phyloP scores from a whole-genome alignment of 179 eudicot genomes.

The Beta lomatogona region DNA sequence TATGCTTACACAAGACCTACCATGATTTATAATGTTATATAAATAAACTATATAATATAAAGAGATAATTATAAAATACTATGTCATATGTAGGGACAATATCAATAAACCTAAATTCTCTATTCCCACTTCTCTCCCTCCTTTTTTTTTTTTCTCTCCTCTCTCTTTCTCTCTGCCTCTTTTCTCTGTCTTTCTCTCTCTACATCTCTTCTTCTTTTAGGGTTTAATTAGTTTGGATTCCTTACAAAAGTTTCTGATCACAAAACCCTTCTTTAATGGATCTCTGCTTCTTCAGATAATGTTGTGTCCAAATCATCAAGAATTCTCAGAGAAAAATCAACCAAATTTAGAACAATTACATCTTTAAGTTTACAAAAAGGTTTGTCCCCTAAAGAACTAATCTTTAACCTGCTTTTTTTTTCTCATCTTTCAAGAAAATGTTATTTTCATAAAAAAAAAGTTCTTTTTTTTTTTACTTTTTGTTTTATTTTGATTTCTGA shows the following conservation, averaged over 20 bases:
- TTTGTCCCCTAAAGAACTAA: constrained; percentile 2
- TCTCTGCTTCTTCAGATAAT: not conserved
- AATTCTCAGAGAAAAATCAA: not conserved
- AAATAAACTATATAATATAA: not conserved
- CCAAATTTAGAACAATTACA: not conserved
- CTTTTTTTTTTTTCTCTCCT: not conserved
- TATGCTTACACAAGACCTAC: not conserved
- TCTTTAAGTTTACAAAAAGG: not conserved
- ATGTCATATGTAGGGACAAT: not conserved
- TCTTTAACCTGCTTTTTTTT: constrained; percentile 11
- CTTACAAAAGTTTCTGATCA: constrained; percentile 10
- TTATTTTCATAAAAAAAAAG: not conserved
- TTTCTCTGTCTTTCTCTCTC: no score
- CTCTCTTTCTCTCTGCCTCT: not conserved
- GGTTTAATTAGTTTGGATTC: not conserved
- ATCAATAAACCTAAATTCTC: not conserved
- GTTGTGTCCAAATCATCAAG: not conserved
- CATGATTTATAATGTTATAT: not conserved
- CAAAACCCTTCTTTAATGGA: constrained; percentile 2
- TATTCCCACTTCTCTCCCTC: not conserved
- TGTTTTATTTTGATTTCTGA: not conserved
- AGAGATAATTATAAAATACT: no score
- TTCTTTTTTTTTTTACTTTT: not conserved
- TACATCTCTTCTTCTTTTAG: not conserved
- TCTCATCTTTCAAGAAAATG: constrained; percentile 28